A percentile compares a stretch with the other conserved stretches of the same genome.
Evolutionary conservation across 306 rosid species (phyloP).

Genomic region (Quercus berberidifolia): DNA sequence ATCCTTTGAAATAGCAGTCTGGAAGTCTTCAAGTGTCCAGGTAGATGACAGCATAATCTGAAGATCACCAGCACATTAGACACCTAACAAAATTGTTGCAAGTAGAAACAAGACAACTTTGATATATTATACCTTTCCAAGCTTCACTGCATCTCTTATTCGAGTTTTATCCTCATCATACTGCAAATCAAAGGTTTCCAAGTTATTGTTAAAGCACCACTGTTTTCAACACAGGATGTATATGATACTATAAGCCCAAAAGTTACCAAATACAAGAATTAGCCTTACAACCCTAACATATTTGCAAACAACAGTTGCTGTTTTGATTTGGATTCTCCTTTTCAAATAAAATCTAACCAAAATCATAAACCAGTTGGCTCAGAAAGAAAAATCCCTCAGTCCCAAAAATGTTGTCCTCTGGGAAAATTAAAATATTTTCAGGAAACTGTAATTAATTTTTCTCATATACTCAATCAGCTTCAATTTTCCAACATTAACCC

Average conservation of each 20-base stretch:
- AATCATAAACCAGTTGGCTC: neutral
- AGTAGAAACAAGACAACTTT: constrained; percentile 18
- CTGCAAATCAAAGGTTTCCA: constrained; percentile 45
- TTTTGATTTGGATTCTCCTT: neutral
- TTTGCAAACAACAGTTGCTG: neutral
- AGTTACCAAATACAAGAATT: neutral
- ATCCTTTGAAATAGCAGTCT: constrained; percentile 50
- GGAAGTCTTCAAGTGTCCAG: constrained; percentile 70
- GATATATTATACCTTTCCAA: constrained; percentile 64
- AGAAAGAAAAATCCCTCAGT: neutral
- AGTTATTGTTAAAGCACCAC: neutral
- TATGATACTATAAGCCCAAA: neutral
- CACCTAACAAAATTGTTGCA: constrained; percentile 15
- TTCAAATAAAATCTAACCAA: neutral
- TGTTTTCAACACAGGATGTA: neutral
- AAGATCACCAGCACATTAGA: constrained; percentile 19
- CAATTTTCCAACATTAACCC: no score
- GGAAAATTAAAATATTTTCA: neutral
- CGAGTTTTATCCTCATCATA: constrained; percentile 69
- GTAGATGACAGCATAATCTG: constrained; percentile 58
- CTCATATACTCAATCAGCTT: neutral
- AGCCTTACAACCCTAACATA: neutral
- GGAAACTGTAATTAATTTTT: neutral
- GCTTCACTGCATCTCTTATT: constrained; percentile 77
- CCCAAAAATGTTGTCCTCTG: neutral